A percentile compares a stretch with the other conserved stretches of the same genome.
Evolutionary conservation across 129 eudicot species (phyloP).

Genomic region (Pittosporum tobira): DNA sequence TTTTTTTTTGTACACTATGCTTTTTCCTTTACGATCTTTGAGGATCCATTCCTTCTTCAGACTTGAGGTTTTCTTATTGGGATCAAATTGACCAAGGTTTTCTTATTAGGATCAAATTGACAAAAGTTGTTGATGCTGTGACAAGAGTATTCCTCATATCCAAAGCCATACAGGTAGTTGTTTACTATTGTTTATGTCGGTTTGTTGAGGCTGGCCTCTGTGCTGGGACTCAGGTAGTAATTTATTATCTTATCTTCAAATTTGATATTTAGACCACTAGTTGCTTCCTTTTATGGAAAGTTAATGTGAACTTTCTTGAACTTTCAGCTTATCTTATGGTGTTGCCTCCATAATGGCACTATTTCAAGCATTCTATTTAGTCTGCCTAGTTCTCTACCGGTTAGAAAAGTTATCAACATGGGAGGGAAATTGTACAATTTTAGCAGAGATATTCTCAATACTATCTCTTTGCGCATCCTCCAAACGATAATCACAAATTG

Average conservation of each 20-base stretch:
- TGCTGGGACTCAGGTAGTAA: slow-evolving; percentile 72
- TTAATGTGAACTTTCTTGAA: slow-evolving; percentile 6
- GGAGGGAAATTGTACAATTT: slow-evolving; percentile 86
- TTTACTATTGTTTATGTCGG: slow-evolving; percentile 80
- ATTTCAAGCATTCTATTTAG: slow-evolving; percentile 70
- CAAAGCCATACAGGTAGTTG: slow-evolving; percentile 69
- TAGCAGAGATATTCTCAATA: slow-evolving; percentile 79
- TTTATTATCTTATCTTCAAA: too few species aligned
- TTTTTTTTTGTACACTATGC: too few species aligned
- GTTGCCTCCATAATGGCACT: slow-evolving; percentile 63
- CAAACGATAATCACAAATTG: slow-evolving; percentile 41
- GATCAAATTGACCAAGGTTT: slow-evolving; percentile 39
- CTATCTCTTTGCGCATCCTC: slow-evolving; percentile 63
- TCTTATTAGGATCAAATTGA: slow-evolving; percentile 35
- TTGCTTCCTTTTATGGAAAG: not conserved
- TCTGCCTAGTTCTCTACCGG: slow-evolving; percentile 88
- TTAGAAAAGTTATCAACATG: slow-evolving; percentile 84
- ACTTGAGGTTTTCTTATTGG: slow-evolving; percentile 45
- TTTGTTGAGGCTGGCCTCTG: slow-evolving; percentile 51
- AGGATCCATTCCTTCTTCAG: slow-evolving; percentile 36
- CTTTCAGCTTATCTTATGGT: slow-evolving; percentile 81
- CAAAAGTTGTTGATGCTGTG: slow-evolving; percentile 45
- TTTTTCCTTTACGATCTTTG: slow-evolving; percentile 64
- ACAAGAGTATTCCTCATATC: slow-evolving; percentile 74
- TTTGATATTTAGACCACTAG: too few species aligned